Evolutionary conservation across 129 eudicot genomes (phyloP).

Genomic region (Centaurea solstitialis): DNA sequence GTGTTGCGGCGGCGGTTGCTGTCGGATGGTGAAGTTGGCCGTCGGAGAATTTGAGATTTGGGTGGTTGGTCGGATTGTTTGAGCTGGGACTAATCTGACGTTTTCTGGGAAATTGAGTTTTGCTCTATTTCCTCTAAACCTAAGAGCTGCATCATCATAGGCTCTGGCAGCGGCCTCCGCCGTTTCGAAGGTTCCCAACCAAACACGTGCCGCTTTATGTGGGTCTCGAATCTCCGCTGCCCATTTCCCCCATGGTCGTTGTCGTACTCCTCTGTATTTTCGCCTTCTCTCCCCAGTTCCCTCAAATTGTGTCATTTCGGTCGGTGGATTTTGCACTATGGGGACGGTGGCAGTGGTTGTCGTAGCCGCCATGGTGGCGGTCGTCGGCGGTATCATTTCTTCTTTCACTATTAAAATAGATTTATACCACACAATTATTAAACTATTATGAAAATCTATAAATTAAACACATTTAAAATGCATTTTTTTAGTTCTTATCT

Average conservation of each 20-base stretch:
- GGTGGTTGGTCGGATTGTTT: constrained; percentile 27
- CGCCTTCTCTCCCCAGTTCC: constrained; percentile 55
- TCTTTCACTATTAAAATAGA: constrained; percentile 32
- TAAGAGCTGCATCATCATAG: constrained; percentile 84
- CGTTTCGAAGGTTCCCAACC: constrained; percentile 92
- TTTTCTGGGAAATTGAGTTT: constrained; percentile 93
- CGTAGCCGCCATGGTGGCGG: background rate
- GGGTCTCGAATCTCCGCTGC: constrained; percentile 97
- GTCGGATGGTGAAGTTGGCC: constrained; percentile 16
- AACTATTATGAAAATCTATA: background rate
- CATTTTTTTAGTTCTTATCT: background rate
- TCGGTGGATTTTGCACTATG: background rate
- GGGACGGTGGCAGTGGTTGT: background rate
- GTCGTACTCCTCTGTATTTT: constrained; percentile 93
- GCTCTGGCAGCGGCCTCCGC: constrained; percentile 95
- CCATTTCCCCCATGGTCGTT: constrained; percentile 99
- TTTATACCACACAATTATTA: background rate
- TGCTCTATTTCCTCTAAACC: constrained; percentile 83
- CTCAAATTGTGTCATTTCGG: constrained; percentile 25
- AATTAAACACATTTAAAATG: background rate
- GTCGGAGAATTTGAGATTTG: constrained; percentile 28
- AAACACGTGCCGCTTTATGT: constrained; percentile 84
- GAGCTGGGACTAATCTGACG: constrained; percentile 43
- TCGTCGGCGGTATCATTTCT: constrained; percentile 24
- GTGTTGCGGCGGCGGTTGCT: constrained; percentile 25